Conservation (phyloP, 371 early-diverging fungal species). For the Parasitella parasitica region DNA sequence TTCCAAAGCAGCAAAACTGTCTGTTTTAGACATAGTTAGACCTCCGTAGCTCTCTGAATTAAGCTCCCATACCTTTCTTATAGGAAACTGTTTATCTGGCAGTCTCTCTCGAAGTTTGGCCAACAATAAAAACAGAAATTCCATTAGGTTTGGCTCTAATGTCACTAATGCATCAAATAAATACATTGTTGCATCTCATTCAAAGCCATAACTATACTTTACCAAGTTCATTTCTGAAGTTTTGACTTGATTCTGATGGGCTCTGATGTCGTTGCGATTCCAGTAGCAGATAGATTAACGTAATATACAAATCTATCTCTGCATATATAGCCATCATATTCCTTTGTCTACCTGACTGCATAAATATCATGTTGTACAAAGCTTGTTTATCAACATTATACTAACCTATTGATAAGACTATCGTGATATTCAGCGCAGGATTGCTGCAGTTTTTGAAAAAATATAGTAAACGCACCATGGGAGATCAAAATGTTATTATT, state of each 20-base stretch:
- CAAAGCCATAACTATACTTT: not conserved
- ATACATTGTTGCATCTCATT: not conserved
- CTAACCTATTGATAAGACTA: not conserved
- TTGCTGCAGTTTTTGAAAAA: slow-evolving; percentile 45
- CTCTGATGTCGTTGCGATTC: slow-evolving; percentile 39
- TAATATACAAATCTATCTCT: slow-evolving; percentile 62
- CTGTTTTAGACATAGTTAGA: not conserved
- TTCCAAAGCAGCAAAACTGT: slow-evolving; percentile 56
- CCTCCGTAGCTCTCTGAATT: too few relatives aligned
- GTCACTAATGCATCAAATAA: not conserved
- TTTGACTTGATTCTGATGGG: slow-evolving; percentile 14
- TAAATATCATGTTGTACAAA: not conserved
- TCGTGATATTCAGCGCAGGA: slow-evolving; percentile 3
- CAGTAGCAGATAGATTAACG: slow-evolving; percentile 58
- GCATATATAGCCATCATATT: slow-evolving; percentile 1
- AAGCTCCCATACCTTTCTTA: slow-evolving; percentile 82
- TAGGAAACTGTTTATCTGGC: slow-evolving; percentile 60
- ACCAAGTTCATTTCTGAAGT: slow-evolving; percentile 47
- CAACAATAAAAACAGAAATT: slow-evolving; percentile 57
- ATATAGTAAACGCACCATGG: slow-evolving; percentile 45
- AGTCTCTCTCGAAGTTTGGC: slow-evolving; percentile 16
- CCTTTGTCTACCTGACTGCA: not conserved
- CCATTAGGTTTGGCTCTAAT: slow-evolving; percentile 31
- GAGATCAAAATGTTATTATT: slow-evolving; percentile 44
- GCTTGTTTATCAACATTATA: not conserved